A percentile compares a stretch with the other conserved stretches of the same genome.
phyloP scores from a whole-genome alignment of 176 grass and related monocot genomes.

The Rhipidocladum racemiflorum region DNA sequence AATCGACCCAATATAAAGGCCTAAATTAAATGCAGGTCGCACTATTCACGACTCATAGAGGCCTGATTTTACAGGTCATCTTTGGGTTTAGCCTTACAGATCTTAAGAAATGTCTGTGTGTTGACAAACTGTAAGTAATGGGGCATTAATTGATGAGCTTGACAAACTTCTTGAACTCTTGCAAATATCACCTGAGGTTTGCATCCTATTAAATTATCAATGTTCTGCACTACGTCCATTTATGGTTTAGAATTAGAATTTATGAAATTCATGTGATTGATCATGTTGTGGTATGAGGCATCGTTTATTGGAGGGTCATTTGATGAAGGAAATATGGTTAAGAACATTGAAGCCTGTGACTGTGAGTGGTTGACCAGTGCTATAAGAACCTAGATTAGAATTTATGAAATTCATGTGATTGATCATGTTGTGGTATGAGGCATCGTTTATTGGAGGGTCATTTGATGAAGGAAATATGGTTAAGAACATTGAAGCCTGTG shows the following conservation, averaged over 20 bases:
- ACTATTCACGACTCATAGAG: too few species aligned
- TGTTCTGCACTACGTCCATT: not conserved
- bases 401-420: constrained; percentile 22
- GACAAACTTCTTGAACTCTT: constrained; percentile 70
- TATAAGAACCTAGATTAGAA: too few species aligned
- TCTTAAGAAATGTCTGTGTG: too few species aligned
- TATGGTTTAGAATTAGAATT: not conserved
- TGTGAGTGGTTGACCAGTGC: constrained; percentile 94
- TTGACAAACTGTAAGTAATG: constrained; percentile 90
- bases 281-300: constrained; percentile 60
- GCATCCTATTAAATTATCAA: not conserved
- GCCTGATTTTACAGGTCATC: too few species aligned
- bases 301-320: constrained; percentile 79
- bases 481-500: constrained; percentile 92
- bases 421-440: constrained; percentile 59
- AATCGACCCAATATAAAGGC: too few species aligned
- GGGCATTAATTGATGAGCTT: constrained; percentile 76
- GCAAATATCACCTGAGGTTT: constrained; percentile 78
- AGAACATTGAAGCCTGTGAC: constrained; percentile 95
- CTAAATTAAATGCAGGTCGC: too few species aligned
- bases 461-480: constrained; percentile 87
- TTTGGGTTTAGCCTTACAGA: too few species aligned
- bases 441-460: constrained; percentile 70
- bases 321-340: constrained; percentile 81
- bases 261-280: constrained; percentile 23